phyloP scores from a whole-genome alignment of 441 rosid species.

The Gossypium lobatum region DNA sequence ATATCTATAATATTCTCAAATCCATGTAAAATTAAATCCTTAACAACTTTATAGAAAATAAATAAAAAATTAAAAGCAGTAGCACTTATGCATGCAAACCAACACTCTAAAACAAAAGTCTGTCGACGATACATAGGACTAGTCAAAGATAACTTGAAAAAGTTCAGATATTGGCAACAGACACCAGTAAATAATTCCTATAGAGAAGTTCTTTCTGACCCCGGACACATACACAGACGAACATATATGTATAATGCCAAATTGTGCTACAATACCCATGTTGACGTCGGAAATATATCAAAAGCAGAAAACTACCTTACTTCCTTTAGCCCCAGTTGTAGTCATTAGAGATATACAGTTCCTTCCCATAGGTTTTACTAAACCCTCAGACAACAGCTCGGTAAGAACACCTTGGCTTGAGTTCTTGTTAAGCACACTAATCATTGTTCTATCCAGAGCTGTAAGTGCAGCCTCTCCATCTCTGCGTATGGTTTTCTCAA shows the following conservation, averaged over 20 bases:
- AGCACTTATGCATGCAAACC: background rate
- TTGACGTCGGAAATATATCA: background rate
- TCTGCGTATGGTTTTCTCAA: constrained; percentile 67
- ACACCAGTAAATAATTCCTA: background rate
- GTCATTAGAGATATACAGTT: constrained; percentile 97
- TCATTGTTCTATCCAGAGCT: constrained; percentile 74
- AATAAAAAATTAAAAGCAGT: background rate
- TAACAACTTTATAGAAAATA: background rate
- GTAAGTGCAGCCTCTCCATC: constrained; percentile 81
- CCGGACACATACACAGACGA: background rate
- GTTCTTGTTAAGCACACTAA: constrained; percentile 65
- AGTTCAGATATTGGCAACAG: background rate
- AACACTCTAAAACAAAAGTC: background rate
- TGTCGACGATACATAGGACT: background rate
- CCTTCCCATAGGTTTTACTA: constrained; percentile 79
- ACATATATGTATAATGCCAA: background rate
- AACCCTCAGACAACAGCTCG: constrained; percentile 77
- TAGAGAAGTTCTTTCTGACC: background rate
- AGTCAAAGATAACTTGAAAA: background rate
- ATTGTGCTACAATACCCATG: constrained; percentile 2
- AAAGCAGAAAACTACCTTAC: constrained; percentile 57
- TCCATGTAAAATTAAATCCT: background rate
- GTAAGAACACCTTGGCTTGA: constrained; percentile 65
- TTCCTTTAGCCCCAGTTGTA: constrained; percentile 97
- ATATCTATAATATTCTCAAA: background rate